Evolutionary conservation across 768 basidiomycete genomes (phyloP), one percentile per base, ranked within the genome.

Genomic region (Coprinopsis cinerea): DNA sequence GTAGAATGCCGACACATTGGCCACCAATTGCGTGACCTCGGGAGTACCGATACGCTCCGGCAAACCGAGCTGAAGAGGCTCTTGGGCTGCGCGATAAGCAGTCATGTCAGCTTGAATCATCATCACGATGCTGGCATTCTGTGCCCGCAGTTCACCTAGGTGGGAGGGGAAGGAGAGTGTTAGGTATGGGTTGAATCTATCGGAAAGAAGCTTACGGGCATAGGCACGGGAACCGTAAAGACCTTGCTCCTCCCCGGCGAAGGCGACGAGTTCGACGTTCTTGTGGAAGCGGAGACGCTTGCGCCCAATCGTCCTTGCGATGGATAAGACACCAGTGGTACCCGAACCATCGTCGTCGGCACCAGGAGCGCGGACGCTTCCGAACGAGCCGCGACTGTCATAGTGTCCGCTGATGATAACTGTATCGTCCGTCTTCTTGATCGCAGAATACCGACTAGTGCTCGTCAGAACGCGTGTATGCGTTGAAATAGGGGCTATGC

Each of bases 31-130:
- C 0, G 83, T 74, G 1, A 85, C 91, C 59, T 86, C 84, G 1
- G 83, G 76, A 0, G 86, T 83, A 26, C 86, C 90, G 53, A 93
- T 88, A 10, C 91, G 93, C 20, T 76, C 75, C 7, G 93, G 91
- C 27, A 93, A 75, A 15, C 88, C 92, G 7, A 96, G 76, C 61
- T 96, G 93, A 1, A 77, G 64, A 11, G 89, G 88, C 67, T 96
- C 93, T 23, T 76, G 77, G 0, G 81, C 79, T 17, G 71, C 81
- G 53, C 82, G 89, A 62, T 92, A 95, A 0, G 81, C 93, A 35
- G 89, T 75, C 93, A 95, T 95, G 59, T 96, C 93, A 0, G 88
- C 88, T 64, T 95, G 93, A 43, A 94, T 73, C 79, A 94, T 89
- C 27, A 95, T 61, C 1, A 85, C 80, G 40, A 95, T 67, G 55